phyloP scores from a whole-genome alignment of 1,284 basidiomycete species.

The Rhodotorula sp. region DNA sequence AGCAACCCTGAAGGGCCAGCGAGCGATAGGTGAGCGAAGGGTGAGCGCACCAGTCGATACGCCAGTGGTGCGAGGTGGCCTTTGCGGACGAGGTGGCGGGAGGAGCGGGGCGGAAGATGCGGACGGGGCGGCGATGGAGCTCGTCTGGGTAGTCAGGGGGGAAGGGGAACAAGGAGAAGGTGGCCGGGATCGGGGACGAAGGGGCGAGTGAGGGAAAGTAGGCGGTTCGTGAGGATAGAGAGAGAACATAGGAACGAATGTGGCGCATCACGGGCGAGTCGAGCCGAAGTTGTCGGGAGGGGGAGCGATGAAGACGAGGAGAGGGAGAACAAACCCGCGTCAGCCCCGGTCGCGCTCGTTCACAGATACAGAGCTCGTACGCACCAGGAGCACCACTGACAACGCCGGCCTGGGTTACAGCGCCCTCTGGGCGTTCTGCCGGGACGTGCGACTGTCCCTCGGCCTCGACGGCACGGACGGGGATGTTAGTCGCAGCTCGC shows the following conservation, averaged over 20 bases:
- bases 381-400: conserved; percentile 50
- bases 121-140: conserved; percentile 79
- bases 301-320: neutral
- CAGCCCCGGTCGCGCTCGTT: neutral
- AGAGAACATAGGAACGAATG: neutral
- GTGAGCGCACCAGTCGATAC: conserved; percentile 69
- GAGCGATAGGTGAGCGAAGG: too few species aligned
- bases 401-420: conserved; percentile 45
- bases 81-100: conserved; percentile 94
- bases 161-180: conserved; percentile 2
- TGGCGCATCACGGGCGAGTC: too few species aligned
- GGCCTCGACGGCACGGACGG: conserved; percentile 21
- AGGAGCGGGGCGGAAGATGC: conserved; percentile 90
- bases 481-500: conserved; percentile 18
- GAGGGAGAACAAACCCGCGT: neutral
- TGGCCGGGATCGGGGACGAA: neutral
- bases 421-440: conserved; percentile 32
- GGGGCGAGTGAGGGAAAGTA: neutral
- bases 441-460: conserved; percentile 18
- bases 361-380: conserved; percentile 9
- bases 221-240: neutral
- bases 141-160: conserved; percentile 58
- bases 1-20: too few species aligned
- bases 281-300: neutral
- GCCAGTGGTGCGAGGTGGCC: conserved; percentile 82